phyloP scores from a whole-genome alignment of 1,139 yeast species.

The Kodamaea anthophila region DNA sequence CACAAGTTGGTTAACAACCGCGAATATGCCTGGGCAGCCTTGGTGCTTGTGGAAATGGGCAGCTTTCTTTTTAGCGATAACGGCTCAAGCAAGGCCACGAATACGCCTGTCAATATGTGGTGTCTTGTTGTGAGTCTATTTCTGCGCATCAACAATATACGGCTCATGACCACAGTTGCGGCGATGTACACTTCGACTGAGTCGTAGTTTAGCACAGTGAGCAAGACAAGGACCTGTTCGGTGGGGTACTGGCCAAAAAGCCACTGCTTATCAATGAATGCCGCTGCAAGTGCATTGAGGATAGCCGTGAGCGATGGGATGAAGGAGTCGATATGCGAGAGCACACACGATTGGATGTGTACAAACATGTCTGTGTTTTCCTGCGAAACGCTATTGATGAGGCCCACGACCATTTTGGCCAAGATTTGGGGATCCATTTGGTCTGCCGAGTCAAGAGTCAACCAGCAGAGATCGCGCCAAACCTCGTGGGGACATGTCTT shows the following conservation, averaged over 20 bases:
- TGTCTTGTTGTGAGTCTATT: constrained; percentile 65
- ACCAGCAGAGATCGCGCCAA: constrained; percentile 8
- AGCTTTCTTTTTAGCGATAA: constrained; percentile 24
- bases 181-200: constrained; percentile 22
- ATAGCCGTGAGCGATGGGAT: constrained; percentile 5
- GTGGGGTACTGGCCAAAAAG: constrained; percentile 60
- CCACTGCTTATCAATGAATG: constrained; percentile 50
- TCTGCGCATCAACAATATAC: constrained; percentile 60
- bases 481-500: constrained; percentile 8
- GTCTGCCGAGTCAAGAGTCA: constrained; percentile 9
- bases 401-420: constrained; percentile 6
- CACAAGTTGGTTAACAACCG: constrained; percentile 65
- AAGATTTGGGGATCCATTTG: constrained; percentile 8
- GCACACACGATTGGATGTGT: constrained; percentile 9
- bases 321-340: constrained; percentile 3
- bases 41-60: constrained; percentile 14
- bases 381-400: constrained; percentile 5
- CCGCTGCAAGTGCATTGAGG: constrained; percentile 23
- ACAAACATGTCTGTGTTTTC: constrained; percentile 9
- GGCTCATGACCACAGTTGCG: constrained; percentile 44
- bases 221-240: constrained; percentile 44
- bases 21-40: constrained; percentile 42
- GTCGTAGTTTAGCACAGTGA: constrained; percentile 20
- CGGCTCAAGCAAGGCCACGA: constrained; percentile 44
- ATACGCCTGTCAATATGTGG: constrained; percentile 51